phyloP scores from a whole-genome alignment of 2,329 filamentous ascomycete genomes.

The Pseudogymnoascus sp. region DNA sequence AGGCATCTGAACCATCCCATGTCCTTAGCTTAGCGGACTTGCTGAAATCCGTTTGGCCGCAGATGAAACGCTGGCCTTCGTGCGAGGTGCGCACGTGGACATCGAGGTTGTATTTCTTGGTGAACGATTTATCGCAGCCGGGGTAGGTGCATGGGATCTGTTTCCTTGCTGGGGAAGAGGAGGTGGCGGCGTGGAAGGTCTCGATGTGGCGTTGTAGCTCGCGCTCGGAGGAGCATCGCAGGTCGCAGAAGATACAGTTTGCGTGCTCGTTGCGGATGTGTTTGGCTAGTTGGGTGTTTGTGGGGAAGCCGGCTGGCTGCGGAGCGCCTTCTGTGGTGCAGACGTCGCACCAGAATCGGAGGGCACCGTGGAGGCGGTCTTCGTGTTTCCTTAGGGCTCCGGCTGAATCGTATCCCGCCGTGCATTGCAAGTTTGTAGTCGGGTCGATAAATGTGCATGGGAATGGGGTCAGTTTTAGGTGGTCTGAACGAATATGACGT shows the following conservation, averaged over 20 bases:
- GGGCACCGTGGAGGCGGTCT: slow-evolving; percentile 61
- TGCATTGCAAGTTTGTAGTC: slow-evolving; percentile 51
- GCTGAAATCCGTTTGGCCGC: slow-evolving; percentile 61
- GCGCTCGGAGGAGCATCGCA: slow-evolving; percentile 58
- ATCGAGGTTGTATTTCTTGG: slow-evolving; percentile 74
- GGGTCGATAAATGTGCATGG: slow-evolving; percentile 57
- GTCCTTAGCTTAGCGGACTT: slow-evolving; percentile 49
- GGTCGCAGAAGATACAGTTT: slow-evolving; percentile 68
- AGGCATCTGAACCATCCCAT: slow-evolving; percentile 65
- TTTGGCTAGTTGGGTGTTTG: slow-evolving; percentile 61
- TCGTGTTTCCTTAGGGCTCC: slow-evolving; percentile 66
- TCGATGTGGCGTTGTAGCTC: slow-evolving; percentile 74
- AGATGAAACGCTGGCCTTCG: slow-evolving; percentile 71
- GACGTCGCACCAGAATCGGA: slow-evolving; percentile 70
- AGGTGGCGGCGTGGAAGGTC: slow-evolving; percentile 57
- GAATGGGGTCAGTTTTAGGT: slow-evolving; percentile 66
- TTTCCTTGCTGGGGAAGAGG: slow-evolving; percentile 41
- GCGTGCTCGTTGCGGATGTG: slow-evolving; percentile 71
- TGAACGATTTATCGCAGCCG: slow-evolving; percentile 71
- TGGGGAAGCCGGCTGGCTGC: slow-evolving; percentile 58
- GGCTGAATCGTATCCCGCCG: slow-evolving; percentile 66
- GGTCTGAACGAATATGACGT: slow-evolving; percentile 71
- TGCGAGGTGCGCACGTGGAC: slow-evolving; percentile 74
- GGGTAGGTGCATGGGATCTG: slow-evolving; percentile 59
- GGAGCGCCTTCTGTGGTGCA: slow-evolving; percentile 47